Evolutionary conservation across 768 basidiomycete species (phyloP), one percentile per base, ranked within the genome.

Genomic region (Crucibulum laeve): DNA sequence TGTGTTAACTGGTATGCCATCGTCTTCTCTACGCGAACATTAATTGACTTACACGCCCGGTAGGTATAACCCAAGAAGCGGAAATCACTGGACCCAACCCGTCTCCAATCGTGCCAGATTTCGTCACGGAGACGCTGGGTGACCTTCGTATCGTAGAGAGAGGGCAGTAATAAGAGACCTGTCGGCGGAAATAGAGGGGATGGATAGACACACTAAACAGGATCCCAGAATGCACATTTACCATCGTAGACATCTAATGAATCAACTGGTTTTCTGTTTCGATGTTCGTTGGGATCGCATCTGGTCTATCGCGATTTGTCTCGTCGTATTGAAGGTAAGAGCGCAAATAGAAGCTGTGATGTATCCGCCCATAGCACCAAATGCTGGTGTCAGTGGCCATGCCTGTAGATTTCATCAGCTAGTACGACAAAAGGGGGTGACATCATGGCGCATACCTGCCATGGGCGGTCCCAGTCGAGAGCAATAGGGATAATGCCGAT

Each of bases 401-500:
- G 84, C 79, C 87, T 92, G 45, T 7, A 25, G 4, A 40, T 19
- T 38, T 25, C 41, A 40, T 47, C n/a, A 48, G 45, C 32, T n/a
- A 19, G 36, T 24, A 37, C n/a, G 14, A 30, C 48, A 22, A 17
- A 24, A 36, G 28, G 34, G 25, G 40, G 10, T 41, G 13, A 40
- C 28, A 45, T 22, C 26, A 8, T 23, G 38, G 24, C 30, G 25
- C 79, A 44, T 42, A 89, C 92, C 85, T 97, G 95, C 94, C 94
- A 97, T 5, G 94, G 91, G 26, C 91, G 77, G 57, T 93, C 93
- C 95, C 95, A 98, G 64, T 98, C 95, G 14, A 98, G 79, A 0
- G 91, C 87, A 36, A 93, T 84, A 2, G 91, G 89, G 36, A 94
- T 70, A 7, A 77, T 80, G 13, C 92, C 93, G 11, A 76, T 25